phyloP scores from a whole-genome alignment of 1,139 yeast species.

The Suhomyces ambrosiae region DNA sequence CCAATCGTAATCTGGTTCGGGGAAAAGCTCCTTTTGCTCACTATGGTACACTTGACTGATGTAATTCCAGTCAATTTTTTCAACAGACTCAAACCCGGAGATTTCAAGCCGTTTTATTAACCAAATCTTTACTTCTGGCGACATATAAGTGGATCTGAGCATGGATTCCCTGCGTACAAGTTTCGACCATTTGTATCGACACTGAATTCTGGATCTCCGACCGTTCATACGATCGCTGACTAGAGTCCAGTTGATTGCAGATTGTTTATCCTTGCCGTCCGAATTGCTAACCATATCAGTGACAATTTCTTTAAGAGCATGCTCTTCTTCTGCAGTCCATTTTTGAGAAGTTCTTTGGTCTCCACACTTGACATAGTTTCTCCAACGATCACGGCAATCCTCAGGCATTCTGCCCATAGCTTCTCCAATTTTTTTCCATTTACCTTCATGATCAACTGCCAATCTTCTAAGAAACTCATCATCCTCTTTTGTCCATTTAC shows the following conservation, averaged over 20 bases:
- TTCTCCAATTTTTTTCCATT: constrained; percentile 83
- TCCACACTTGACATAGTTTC: constrained; percentile 93
- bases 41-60: constrained; percentile 21
- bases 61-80: constrained; percentile 65
- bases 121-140: constrained; percentile 57
- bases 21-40: constrained; percentile 14
- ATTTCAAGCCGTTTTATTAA: constrained; percentile 53
- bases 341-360: constrained; percentile 68
- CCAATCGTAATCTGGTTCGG: constrained; percentile 24
- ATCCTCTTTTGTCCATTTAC: constrained; percentile 84
- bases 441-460: constrained; percentile 69
- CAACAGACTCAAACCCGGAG: constrained; percentile 46
- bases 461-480: constrained; percentile 66
- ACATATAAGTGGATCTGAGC: constrained; percentile 52
- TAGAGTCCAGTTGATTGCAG: constrained; percentile 79
- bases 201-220: constrained; percentile 83
- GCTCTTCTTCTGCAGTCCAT: constrained; percentile 80
- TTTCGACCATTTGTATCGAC: constrained; percentile 93
- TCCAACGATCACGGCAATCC: constrained; percentile 94
- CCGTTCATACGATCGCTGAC: constrained; percentile 92
- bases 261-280: constrained; percentile 19
- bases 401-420: constrained; percentile 92
- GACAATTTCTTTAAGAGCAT: constrained; percentile 58
- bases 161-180: constrained; percentile 62
- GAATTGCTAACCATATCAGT: constrained; percentile 36